phyloP scores from a whole-genome alignment of 805 yeast genomes.

The Suhomyces sp. region DNA sequence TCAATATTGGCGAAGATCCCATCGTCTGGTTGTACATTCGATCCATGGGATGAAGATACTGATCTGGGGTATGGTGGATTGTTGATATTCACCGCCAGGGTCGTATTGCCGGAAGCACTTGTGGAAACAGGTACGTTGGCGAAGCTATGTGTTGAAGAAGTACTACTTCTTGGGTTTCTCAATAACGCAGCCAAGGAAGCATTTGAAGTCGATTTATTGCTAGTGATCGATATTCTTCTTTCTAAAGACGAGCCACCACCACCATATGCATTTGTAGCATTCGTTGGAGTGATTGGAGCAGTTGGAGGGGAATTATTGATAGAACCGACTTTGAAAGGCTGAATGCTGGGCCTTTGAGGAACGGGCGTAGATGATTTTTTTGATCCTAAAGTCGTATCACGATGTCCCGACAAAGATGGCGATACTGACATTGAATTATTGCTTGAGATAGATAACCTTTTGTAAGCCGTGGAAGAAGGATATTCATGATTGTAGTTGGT shows the following conservation, averaged over 20 bases:
- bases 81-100: conserved; percentile 9
- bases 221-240: conserved; percentile 42
- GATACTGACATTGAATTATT: conserved; percentile 23
- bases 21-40: conserved; percentile 23
- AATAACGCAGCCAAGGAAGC: conserved; percentile 55
- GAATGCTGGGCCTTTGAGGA: conserved; percentile 39
- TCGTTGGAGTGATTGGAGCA: conserved; percentile 15
- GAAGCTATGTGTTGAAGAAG: conserved; percentile 37
- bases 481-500: background rate
- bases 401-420: conserved; percentile 22
- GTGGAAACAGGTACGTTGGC: conserved; percentile 24
- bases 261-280: conserved; percentile 13
- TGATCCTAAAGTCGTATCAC: conserved; percentile 3
- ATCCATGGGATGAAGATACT: conserved; percentile 41
- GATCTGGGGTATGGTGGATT: conserved; percentile 33
- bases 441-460: conserved; percentile 14
- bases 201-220: conserved; percentile 49
- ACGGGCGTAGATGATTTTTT: conserved; percentile 14
- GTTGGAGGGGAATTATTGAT: conserved; percentile 46
- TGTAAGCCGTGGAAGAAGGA: conserved; percentile 8
- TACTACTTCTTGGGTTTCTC: conserved; percentile 49
- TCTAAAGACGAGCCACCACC: conserved; percentile 30
- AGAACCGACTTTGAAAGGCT: conserved; percentile 66
- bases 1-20: conserved; percentile 22
- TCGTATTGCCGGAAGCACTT: conserved; percentile 7